A percentile compares a stretch with the other conserved stretches of the same genome.
These are phyloP conservation scores for Fusarium sp. DNA, from an alignment of 2,329 filamentous ascomycete genomes.

Conservation along the genomic window DNA sequence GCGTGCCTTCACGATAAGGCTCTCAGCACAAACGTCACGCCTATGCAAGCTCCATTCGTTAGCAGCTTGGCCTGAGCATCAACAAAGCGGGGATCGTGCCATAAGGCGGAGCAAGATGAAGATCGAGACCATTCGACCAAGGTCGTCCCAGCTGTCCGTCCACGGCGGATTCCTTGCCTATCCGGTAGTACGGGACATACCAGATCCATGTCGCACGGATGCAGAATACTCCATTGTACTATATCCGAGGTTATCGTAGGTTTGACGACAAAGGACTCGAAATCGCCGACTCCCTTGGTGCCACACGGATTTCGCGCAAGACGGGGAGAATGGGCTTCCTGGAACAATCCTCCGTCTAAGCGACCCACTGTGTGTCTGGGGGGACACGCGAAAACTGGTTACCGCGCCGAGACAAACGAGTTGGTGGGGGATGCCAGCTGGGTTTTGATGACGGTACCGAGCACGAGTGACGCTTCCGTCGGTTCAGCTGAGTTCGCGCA, in stretches of 20 bases:
- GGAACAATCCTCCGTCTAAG: neutral
- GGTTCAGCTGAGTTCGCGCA: slow-evolving; percentile 6
- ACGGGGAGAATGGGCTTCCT: slow-evolving; percentile 1
- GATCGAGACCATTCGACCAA: slow-evolving; percentile 45
- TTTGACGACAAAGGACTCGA: slow-evolving; percentile 20
- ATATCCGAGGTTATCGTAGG: slow-evolving; percentile 35
- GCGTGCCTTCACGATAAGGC: slow-evolving; percentile 39
- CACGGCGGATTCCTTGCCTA: slow-evolving; percentile 35
- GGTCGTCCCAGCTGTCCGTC: slow-evolving; percentile 28
- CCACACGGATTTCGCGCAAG: slow-evolving; percentile 8
- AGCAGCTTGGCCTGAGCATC: slow-evolving; percentile 33
- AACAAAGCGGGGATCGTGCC: slow-evolving; percentile 43
- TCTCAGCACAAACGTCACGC: slow-evolving; percentile 42
- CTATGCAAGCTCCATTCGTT: slow-evolving; percentile 40
- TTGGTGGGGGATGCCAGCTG: slow-evolving; percentile 9
- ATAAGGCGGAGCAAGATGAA: slow-evolving; percentile 42
- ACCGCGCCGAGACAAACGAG: slow-evolving; percentile 27
- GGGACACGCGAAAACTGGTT: slow-evolving; percentile 21
- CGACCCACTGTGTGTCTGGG: slow-evolving; percentile 12
- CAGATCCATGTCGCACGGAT: slow-evolving; percentile 37
- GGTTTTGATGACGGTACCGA: slow-evolving; percentile 17
- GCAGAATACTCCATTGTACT: slow-evolving; percentile 24
- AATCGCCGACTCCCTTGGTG: slow-evolving; percentile 21
- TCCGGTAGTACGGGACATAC: slow-evolving; percentile 43
- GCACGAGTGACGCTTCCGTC: slow-evolving; percentile 12